A percentile compares a stretch with the other conserved stretches of the same genome.
Evolutionary conservation across 2,329 filamentous ascomycete genomes (phyloP).

Genomic region (Colletotrichum magnum): DNA sequence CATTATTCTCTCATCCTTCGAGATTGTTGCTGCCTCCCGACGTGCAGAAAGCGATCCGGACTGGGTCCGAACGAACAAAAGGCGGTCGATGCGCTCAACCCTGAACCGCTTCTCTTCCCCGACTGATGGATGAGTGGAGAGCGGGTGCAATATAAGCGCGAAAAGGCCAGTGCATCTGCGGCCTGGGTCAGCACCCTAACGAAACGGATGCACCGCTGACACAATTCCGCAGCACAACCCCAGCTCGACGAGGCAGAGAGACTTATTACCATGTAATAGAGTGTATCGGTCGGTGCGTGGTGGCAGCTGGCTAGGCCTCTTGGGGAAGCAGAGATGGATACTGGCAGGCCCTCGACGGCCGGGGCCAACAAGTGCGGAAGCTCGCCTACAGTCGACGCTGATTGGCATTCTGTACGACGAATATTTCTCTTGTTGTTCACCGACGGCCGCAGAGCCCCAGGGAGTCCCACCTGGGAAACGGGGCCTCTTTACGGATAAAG

Average conservation of each 20-base stretch:
- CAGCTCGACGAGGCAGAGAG: slow-evolving; percentile 19
- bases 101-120: background rate
- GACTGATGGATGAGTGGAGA: background rate
- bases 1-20: background rate
- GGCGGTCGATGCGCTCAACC: background rate
- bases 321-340: slow-evolving; percentile 5
- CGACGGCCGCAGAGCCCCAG: slow-evolving; percentile 32
- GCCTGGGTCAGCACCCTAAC: slow-evolving; percentile 25
- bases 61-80: background rate
- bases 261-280: background rate
- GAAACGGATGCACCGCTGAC: background rate
- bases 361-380: background rate
- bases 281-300: too few species aligned
- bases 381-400: slow-evolving; percentile 8
- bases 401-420: slow-evolving; percentile 23
- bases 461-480: slow-evolving; percentile 8
- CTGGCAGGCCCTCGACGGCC: background rate
- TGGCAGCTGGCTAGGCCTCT: slow-evolving; percentile 10
- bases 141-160: slow-evolving; percentile 24
- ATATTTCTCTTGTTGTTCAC: background rate
- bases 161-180: slow-evolving; percentile 23
- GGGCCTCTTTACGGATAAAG: slow-evolving; percentile 14
- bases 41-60: background rate
- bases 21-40: slow-evolving; percentile 2
- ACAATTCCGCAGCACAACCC: slow-evolving; percentile 5